Evolutionary conservation across 2,329 filamentous ascomycete genomes (phyloP), one percentile per base, ranked within the genome.

Genomic region (Cylindrodendrum hubeiense): DNA sequence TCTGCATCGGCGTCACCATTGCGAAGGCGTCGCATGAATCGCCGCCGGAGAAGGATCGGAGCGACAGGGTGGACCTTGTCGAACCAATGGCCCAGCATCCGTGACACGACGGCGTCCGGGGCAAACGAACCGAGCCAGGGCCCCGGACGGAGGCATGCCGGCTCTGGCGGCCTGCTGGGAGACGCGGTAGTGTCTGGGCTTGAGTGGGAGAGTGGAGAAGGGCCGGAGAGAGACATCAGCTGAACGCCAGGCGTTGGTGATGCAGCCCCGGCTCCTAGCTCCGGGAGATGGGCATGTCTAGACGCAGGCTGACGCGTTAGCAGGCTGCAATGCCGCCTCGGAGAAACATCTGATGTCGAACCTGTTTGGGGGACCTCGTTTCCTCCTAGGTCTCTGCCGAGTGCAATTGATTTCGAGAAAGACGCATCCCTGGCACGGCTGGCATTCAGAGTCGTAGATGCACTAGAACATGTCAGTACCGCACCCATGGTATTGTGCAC

Each of bases 71-170:
- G 77, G 37, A 80, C 74, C 51, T 75, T 68, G n/a, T 75, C 68
- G 70, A 81, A 81, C 77, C 77, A 81, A 54, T 79, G 72, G 44
- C 71, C 51, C 5, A 80, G 69, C 2, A 80, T 67, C 1, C 51
- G 59, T 4, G 47, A 52, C 3, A 74, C 47, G 5, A 59, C 47
- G 2, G 63, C 3, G 7, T 72, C 63, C 2, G 70, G 59, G 9
- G 68, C 70, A 39, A 74, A 73, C 0, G 28, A 41, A 2, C 68
- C 62, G 2, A 74, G 65, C 70, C 68, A 71, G 9, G 62, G 65
- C 5, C 65, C 53, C 3, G 22, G 37, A 19, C 5, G 41, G n/a
- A 33, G 28, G 54, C 24, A 12, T 17, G 21, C 24, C 8, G 9
- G 26, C 17, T 19, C 12, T 28, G 33, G 50, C 49, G 41, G 34